Conservation (phyloP, 805 yeast genomes). For the Metschnikowia peoriensis region DNA sequence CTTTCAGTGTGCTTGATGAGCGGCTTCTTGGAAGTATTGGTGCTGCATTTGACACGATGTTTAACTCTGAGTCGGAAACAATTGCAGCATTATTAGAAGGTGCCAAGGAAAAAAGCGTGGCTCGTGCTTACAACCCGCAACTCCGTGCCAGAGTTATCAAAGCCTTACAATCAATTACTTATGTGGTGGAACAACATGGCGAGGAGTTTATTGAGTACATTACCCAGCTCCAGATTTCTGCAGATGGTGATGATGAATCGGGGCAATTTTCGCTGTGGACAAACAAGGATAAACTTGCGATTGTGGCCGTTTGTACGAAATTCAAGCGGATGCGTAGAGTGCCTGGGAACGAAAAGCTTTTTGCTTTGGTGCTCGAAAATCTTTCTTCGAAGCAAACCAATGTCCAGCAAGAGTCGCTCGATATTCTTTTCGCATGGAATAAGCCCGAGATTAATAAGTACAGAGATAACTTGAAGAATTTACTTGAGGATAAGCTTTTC, state of each 20-base stretch:
- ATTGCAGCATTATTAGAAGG: conserved; percentile 37
- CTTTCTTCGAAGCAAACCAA: conserved; percentile 60
- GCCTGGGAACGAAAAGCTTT: conserved; percentile 51
- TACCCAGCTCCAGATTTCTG: conserved; percentile 28
- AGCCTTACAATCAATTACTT: conserved; percentile 57
- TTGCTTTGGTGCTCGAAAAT: conserved; percentile 49
- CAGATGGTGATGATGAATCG: conserved; percentile 28
- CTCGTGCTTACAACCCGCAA: conserved; percentile 34
- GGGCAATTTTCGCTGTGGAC: conserved; percentile 34
- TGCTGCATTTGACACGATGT: conserved; percentile 21
- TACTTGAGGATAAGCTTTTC: conserved; percentile 80
- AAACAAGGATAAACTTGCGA: conserved; percentile 51
- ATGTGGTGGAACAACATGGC: conserved; percentile 65
- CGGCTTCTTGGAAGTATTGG: conserved; percentile 44
- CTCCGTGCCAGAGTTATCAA: conserved; percentile 58
- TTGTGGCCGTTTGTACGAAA: conserved; percentile 60
- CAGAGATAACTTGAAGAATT: conserved; percentile 65
- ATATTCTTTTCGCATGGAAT: conserved; percentile 65
- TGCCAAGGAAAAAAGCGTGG: conserved; percentile 24
- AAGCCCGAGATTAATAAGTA: conserved; percentile 60
- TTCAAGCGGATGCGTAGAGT: conserved; percentile 64
- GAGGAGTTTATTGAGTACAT: conserved; percentile 52
- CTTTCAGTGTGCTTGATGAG: conserved; percentile 46
- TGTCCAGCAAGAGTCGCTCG: conserved; percentile 71
- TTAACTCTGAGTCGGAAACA: conserved; percentile 30